A percentile compares a stretch with the other conserved stretches of the same genome.
Evolutionary conservation across 345 rosid species (phyloP).

Genomic region (Punica granatum): DNA sequence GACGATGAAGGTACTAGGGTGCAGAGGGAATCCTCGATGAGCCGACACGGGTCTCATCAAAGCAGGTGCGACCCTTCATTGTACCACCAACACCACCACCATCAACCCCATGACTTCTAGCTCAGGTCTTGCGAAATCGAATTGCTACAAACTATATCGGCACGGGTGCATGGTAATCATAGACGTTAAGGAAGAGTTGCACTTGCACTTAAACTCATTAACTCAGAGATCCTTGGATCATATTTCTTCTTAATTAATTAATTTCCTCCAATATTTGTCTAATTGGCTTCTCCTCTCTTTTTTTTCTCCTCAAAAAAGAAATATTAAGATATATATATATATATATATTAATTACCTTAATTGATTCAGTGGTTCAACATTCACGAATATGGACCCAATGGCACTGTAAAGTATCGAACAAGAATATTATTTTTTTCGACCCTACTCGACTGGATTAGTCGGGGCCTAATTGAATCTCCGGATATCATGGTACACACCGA

Average conservation of each 20-base stretch:
- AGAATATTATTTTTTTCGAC: too few relatives aligned
- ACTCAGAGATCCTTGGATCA: neutral
- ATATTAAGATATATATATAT: too few relatives aligned
- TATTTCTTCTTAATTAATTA: too few relatives aligned
- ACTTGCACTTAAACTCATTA: neutral
- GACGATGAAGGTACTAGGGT: slow-evolving; percentile 27
- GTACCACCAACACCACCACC: slow-evolving; percentile 59
- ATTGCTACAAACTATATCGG: neutral
- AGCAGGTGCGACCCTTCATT: slow-evolving; percentile 37
- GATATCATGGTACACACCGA: too few relatives aligned
- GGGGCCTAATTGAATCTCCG: too few relatives aligned
- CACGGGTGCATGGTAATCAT: neutral
- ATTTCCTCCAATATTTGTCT: too few relatives aligned
- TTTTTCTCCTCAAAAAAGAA: neutral
- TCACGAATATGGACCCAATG: neutral
- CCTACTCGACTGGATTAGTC: too few relatives aligned
- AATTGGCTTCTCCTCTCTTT: too few relatives aligned
- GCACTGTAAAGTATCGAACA: neutral
- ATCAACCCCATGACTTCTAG: slow-evolving; percentile 56
- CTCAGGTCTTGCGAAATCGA: slow-evolving; percentile 2
- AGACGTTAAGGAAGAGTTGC: neutral
- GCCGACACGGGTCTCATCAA: slow-evolving; percentile 31
- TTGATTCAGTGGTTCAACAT: neutral
- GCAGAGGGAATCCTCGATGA: slow-evolving; percentile 27
- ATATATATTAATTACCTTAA: too few relatives aligned